A percentile compares a stretch with the other conserved stretches of the same genome.
Conservation (phyloP, 1,139 yeast species). For the Scheffersomyces titani region DNA sequence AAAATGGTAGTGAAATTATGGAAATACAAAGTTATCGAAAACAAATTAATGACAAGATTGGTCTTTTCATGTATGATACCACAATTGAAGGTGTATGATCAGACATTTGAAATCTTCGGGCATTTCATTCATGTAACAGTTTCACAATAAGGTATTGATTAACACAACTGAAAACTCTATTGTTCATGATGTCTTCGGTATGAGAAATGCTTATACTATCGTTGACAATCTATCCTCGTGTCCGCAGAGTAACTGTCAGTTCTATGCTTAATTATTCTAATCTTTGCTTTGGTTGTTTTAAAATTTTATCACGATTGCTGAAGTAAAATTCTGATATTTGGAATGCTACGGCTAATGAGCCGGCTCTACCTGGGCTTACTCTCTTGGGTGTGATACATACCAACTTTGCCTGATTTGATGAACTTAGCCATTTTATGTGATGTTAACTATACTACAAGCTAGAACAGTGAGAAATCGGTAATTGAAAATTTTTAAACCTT, state of each 20-base stretch:
- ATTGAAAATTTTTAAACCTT: slow-evolving; percentile 16
- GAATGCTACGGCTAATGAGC: neutral
- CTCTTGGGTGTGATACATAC: slow-evolving; percentile 54
- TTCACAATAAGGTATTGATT: too few relatives aligned
- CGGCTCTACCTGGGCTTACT: neutral
- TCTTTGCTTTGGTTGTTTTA: neutral
- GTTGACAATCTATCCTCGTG: neutral
- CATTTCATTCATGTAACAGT: too few relatives aligned
- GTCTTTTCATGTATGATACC: too few relatives aligned
- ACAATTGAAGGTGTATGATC: too few relatives aligned
- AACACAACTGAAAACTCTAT: neutral
- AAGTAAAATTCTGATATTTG: neutral
- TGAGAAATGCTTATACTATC: neutral
- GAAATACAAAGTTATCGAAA: neutral
- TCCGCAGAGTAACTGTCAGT: neutral
- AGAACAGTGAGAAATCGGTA: neutral
- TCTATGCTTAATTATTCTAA: too few relatives aligned
- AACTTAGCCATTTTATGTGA: slow-evolving; percentile 81
- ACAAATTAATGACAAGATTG: neutral
- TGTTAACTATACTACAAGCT: slow-evolving; percentile 8
- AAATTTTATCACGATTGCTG: too few relatives aligned
- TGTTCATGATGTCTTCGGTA: neutral
- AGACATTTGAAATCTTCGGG: too few relatives aligned
- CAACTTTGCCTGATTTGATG: slow-evolving; percentile 99
- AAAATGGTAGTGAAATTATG: neutral